phyloP scores from a whole-genome alignment of 257 asterid species.

The Capsicum baccatum region DNA sequence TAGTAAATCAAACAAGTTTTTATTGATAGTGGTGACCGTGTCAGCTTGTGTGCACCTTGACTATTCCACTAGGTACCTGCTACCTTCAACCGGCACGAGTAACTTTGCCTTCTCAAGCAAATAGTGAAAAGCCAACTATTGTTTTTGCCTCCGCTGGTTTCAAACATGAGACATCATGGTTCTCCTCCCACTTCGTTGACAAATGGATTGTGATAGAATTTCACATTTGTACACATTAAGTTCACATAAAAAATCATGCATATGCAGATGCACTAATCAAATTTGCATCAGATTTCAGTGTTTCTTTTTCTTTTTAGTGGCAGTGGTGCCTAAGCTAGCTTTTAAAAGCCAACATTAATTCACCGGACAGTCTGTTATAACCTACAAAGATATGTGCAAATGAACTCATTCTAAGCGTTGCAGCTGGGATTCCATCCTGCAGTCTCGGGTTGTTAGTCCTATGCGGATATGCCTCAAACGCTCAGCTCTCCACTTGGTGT shows the following conservation, averaged over 20 bases:
- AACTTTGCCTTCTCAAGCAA: not conserved
- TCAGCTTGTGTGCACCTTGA: not conserved
- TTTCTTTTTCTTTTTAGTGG: not conserved
- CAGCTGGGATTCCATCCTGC: not conserved
- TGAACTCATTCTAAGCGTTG: slow-evolving; percentile 14
- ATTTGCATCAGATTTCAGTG: not conserved
- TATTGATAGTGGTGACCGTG: not conserved
- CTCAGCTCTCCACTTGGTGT: not conserved
- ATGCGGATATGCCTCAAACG: not conserved
- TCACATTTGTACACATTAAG: not conserved
- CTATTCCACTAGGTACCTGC: not conserved
- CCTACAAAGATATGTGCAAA: not conserved
- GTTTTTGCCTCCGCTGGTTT: not conserved
- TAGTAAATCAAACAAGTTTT: not conserved
- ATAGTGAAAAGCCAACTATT: not conserved
- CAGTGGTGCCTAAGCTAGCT: not conserved
- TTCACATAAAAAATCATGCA: not conserved
- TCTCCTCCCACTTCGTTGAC: slow-evolving; percentile 11
- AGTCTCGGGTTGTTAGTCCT: not conserved
- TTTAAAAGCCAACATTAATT: not conserved
- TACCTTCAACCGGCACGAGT: not conserved
- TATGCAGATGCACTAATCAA: not conserved
- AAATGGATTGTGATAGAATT: not conserved
- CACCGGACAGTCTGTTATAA: not conserved
- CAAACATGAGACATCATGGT: not conserved